These are phyloP conservation scores for Penicillium parvum DNA, from an alignment of 495 filamentous ascomycete genomes.

Conservation along the genomic window DNA sequence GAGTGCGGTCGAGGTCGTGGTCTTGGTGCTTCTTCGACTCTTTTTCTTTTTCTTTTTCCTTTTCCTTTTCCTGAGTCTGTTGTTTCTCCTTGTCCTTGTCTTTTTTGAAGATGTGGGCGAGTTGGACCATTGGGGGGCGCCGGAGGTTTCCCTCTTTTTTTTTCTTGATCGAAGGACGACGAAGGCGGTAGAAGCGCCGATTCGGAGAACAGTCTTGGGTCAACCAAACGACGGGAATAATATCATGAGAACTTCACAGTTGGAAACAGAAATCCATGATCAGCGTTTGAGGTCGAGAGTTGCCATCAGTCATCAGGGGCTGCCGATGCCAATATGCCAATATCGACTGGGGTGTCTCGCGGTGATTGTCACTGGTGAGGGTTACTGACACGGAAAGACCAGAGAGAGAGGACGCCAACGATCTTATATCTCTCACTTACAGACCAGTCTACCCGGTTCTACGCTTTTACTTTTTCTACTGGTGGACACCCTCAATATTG, in stretches of 20 bases:
- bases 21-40: constrained; percentile 7
- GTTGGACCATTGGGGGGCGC: constrained; percentile 29
- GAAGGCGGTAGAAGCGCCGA: constrained; percentile 45
- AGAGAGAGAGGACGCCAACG: too few relatives aligned
- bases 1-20: too few relatives aligned
- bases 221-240: constrained; percentile 4
- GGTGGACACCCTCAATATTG: constrained; percentile 17
- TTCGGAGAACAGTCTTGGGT: background rate
- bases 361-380: too few relatives aligned
- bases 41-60: constrained; percentile 12
- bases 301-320: too few relatives aligned
- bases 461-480: constrained; percentile 16
- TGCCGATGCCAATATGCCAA: too few relatives aligned
- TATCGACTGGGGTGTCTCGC: too few relatives aligned
- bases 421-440: too few relatives aligned
- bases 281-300: background rate
- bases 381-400: too few relatives aligned
- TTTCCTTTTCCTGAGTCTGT: background rate
- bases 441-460: too few relatives aligned
- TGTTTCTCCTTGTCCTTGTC: constrained; percentile 30
- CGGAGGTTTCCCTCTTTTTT: constrained; percentile 23
- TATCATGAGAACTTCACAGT: too few relatives aligned
- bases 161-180: constrained; percentile 40
- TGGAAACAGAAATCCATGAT: constrained; percentile 1
- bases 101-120: constrained; percentile 38